Evolutionary conservation across 2,329 filamentous ascomycete genomes (phyloP).

Genomic region (Talaromyces sp.): DNA sequence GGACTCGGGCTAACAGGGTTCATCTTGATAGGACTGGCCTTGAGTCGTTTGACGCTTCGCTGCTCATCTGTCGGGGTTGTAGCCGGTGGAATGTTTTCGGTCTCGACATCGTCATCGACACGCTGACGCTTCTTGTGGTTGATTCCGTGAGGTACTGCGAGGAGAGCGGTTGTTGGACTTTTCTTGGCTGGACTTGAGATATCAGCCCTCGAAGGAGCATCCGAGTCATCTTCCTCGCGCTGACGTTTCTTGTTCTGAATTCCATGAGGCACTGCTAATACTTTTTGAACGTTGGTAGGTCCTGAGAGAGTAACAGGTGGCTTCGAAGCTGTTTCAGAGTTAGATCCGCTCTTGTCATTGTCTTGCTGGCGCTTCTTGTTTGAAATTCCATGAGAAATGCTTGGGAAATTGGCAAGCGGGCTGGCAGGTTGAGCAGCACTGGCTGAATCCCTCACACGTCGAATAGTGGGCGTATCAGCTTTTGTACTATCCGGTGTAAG

Average conservation of each 20-base stretch:
- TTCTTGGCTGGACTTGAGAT: constrained; percentile 8
- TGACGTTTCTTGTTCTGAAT: constrained; percentile 28
- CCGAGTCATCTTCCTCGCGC: constrained; percentile 13
- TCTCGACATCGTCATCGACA: constrained; percentile 10
- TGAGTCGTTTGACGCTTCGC: constrained; percentile 32
- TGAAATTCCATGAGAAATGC: constrained; percentile 34
- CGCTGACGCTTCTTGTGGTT: constrained; percentile 24
- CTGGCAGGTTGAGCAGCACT: constrained; percentile 11
- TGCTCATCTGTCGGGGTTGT: constrained; percentile 16
- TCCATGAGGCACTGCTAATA: constrained; percentile 32
- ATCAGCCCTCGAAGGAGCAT: constrained; percentile 19
- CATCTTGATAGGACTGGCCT: constrained; percentile 18
- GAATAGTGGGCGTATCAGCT: constrained; percentile 30
- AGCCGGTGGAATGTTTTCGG: constrained; percentile 19
- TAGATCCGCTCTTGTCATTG: background rate
- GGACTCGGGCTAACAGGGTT: constrained; percentile 27
- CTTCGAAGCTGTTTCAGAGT: background rate
- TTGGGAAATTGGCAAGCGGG: constrained; percentile 24
- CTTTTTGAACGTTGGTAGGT: constrained; percentile 8
- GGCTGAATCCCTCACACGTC: constrained; percentile 33
- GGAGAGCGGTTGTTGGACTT: constrained; percentile 19
- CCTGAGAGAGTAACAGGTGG: constrained; percentile 8
- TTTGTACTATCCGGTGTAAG: constrained; percentile 31
- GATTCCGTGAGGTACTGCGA: constrained; percentile 34
- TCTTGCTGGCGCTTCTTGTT: constrained; percentile 26